Conservation (phyloP, 2,329 filamentous ascomycete species). For the Aspergillus latus region DNA sequence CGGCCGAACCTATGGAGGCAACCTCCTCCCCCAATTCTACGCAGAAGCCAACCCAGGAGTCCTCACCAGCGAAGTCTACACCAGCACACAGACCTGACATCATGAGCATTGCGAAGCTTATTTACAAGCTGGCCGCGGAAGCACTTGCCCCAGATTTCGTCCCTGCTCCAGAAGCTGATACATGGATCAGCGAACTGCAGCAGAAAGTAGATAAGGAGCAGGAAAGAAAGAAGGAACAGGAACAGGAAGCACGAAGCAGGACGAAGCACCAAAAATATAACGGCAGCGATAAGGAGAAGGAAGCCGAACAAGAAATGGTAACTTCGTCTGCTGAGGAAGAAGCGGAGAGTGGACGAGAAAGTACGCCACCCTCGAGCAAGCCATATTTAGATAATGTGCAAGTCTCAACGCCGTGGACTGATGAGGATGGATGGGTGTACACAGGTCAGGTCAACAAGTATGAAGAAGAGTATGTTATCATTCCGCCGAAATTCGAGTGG, state of each 20-base stretch:
- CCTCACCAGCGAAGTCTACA: background rate
- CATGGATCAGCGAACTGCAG: conserved; percentile 19
- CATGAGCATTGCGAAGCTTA: conserved; percentile 11
- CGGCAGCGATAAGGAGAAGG: no score
- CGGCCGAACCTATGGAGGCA: background rate
- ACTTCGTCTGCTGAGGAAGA: background rate
- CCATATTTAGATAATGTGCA: conserved; percentile 20
- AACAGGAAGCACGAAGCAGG: no score
- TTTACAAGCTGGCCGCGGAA: conserved; percentile 20
- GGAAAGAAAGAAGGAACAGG: no score
- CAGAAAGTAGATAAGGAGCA: conserved; percentile 9
- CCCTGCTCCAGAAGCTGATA: conserved; percentile 14
- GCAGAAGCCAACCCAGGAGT: background rate
- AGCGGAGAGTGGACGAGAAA: conserved; percentile 8
- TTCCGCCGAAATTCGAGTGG: conserved; percentile 26
- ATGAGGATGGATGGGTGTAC: conserved; percentile 32
- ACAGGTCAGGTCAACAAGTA: conserved; percentile 31
- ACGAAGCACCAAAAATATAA: no score
- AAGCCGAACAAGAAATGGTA: background rate
- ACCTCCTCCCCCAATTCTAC: background rate
- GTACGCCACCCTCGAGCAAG: conserved; percentile 17
- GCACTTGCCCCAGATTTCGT: conserved; percentile 19
- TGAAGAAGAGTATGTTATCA: conserved; percentile 30
- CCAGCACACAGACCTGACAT: conserved; percentile 5
- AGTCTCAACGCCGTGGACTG: conserved; percentile 26